Conservation (phyloP, 2,329 filamentous ascomycete genomes). For the Magnaporthiopsis incrustans region DNA sequence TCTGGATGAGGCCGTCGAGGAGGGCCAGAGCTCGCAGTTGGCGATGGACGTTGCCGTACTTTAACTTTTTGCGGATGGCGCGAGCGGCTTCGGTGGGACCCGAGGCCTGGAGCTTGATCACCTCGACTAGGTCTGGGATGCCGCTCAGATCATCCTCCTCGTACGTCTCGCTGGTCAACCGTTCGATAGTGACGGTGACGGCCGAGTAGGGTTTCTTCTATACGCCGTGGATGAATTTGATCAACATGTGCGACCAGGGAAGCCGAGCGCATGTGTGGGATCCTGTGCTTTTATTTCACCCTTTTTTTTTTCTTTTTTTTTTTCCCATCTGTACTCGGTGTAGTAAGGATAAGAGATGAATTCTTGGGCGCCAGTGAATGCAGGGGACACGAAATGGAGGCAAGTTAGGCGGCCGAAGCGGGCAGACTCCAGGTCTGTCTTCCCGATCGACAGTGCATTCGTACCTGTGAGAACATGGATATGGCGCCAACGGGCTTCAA, state of each 20-base stretch:
- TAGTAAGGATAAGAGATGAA: background rate
- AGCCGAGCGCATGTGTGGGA: background rate
- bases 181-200: slow-evolving; percentile 86
- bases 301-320: background rate
- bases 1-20: slow-evolving; percentile 88
- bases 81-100: slow-evolving; percentile 85
- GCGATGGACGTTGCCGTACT: slow-evolving; percentile 91
- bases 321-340: background rate
- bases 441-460: background rate
- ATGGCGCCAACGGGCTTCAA: background rate
- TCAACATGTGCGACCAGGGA: background rate
- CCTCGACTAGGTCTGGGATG: slow-evolving; percentile 89
- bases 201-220: slow-evolving; percentile 86
- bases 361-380: background rate
- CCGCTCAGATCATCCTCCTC: slow-evolving; percentile 88
- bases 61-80: slow-evolving; percentile 94
- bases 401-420: no score
- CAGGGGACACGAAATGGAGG: no score
- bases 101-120: slow-evolving; percentile 79
- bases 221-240: background rate
- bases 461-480: background rate
- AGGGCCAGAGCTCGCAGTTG: slow-evolving; percentile 84
- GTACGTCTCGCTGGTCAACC: slow-evolving; percentile 79
- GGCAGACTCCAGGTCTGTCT: background rate
- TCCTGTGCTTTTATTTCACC: background rate